Evolutionary conservation across 306 rosid species (phyloP).

Genomic region (Prosopis cineraria): DNA sequence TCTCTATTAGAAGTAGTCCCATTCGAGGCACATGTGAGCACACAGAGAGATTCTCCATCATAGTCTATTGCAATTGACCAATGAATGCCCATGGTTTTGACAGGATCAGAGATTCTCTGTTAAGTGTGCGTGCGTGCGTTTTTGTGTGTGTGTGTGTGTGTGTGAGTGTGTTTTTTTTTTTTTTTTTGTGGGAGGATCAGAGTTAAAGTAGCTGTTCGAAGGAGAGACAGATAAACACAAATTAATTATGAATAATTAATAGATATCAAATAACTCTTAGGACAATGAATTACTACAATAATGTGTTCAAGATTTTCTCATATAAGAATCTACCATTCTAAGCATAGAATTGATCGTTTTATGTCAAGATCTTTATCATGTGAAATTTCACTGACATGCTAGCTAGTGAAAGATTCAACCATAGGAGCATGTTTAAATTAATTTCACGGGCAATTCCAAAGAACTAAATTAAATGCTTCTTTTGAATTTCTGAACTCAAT

Average conservation of each 20-base stretch:
- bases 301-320: background rate
- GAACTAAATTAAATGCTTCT: background rate
- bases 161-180: too few species aligned
- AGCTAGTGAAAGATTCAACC: background rate
- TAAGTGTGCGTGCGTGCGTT: background rate
- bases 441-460: background rate
- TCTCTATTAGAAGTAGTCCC: too few species aligned
- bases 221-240: background rate
- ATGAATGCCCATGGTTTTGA: background rate
- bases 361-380: background rate
- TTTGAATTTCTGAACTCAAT: background rate
- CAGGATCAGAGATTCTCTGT: background rate
- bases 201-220: background rate
- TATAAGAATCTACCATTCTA: background rate
- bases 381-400: background rate
- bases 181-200: background rate
- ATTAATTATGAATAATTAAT: background rate
- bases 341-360: background rate
- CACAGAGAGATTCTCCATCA: too few species aligned
- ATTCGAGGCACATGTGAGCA: too few species aligned
- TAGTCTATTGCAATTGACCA: constrained; percentile 35
- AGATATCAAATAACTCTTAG: background rate
- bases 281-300: background rate
- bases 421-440: background rate
- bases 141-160: background rate